Evolutionary conservation across 2,329 filamentous ascomycete genomes (phyloP).

Genomic region (Stylonectria norvegica): DNA sequence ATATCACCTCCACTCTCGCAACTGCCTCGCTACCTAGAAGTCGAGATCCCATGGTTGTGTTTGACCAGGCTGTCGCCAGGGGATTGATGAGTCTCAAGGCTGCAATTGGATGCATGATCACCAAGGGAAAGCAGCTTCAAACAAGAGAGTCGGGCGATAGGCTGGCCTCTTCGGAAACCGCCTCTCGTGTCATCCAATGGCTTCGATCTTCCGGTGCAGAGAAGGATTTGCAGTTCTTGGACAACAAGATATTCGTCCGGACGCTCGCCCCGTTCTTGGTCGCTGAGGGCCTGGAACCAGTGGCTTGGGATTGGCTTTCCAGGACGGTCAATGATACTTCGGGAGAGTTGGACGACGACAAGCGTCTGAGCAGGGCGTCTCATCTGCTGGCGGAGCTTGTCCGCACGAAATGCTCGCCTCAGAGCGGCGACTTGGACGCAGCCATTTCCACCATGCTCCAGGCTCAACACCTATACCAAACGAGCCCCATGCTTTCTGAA

Average conservation of each 20-base stretch:
- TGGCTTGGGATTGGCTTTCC: conserved; percentile 52
- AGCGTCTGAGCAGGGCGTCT: conserved; percentile 28
- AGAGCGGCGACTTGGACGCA: conserved; percentile 43
- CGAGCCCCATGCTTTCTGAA: conserved; percentile 32
- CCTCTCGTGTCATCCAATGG: conserved; percentile 50
- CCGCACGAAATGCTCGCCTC: conserved; percentile 38
- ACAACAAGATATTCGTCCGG: conserved; percentile 36
- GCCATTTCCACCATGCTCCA: conserved; percentile 48
- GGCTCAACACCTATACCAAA: conserved; percentile 42
- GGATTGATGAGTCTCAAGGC: conserved; percentile 54
- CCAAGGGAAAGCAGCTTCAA: conserved; percentile 44
- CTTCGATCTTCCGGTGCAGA: conserved; percentile 50
- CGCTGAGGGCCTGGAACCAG: conserved; percentile 49
- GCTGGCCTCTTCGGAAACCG: conserved; percentile 43
- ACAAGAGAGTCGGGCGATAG: conserved; percentile 24
- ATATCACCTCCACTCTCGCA: conserved; percentile 17
- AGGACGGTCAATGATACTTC: conserved; percentile 34
- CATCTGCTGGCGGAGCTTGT: conserved; percentile 41
- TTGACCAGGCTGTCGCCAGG: conserved; percentile 52
- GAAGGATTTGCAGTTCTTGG: conserved; percentile 44
- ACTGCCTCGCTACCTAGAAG: conserved; percentile 16
- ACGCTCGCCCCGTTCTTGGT: conserved; percentile 49
- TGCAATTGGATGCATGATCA: conserved; percentile 52
- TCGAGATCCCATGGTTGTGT: conserved; percentile 51
- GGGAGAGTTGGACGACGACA: conserved; percentile 15